Evolutionary conservation across 345 rosid species (phyloP).

Genomic region (Angophora floribunda): DNA sequence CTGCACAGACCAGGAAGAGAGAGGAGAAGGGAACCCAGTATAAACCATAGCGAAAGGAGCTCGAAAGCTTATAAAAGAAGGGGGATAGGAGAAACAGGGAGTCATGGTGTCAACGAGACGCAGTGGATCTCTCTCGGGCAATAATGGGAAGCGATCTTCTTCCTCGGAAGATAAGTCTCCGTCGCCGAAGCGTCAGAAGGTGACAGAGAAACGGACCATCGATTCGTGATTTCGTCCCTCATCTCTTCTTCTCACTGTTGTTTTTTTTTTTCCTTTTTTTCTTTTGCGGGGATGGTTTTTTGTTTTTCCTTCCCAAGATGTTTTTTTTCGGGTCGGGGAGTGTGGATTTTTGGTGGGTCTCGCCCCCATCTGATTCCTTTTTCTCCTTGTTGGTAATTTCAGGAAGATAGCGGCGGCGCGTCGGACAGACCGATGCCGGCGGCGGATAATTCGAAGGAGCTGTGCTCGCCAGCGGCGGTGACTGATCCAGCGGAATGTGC

Average conservation of each 20-base stretch:
- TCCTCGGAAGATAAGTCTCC: slow-evolving; percentile 55
- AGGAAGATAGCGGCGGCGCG: slow-evolving; percentile 49
- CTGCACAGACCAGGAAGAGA: neutral
- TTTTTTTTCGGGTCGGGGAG: neutral
- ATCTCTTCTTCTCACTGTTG: neutral
- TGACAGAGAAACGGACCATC: neutral
- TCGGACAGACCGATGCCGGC: slow-evolving; percentile 36
- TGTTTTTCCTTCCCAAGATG: neutral
- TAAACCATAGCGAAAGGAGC: neutral
- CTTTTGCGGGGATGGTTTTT: neutral
- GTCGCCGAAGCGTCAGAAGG: slow-evolving; percentile 78
- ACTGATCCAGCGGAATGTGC: slow-evolving; percentile 54
- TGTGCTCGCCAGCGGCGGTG: slow-evolving; percentile 24
- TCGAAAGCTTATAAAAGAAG: neutral
- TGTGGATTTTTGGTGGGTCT: neutral
- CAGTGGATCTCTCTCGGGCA: slow-evolving; percentile 76
- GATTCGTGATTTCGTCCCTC: neutral
- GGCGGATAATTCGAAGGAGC: slow-evolving; percentile 52
- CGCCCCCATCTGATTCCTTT: neutral
- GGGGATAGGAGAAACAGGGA: slow-evolving; percentile 14
- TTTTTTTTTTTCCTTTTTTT: neutral
- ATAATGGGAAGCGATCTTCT: slow-evolving; percentile 50
- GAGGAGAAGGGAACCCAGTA: neutral
- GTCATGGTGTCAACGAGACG: slow-evolving; percentile 85
- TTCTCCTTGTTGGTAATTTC: slow-evolving; percentile 4